These are phyloP conservation scores for Trametopsis cervina DNA, from an alignment of 768 basidiomycete species.

Conservation along the genomic window DNA sequence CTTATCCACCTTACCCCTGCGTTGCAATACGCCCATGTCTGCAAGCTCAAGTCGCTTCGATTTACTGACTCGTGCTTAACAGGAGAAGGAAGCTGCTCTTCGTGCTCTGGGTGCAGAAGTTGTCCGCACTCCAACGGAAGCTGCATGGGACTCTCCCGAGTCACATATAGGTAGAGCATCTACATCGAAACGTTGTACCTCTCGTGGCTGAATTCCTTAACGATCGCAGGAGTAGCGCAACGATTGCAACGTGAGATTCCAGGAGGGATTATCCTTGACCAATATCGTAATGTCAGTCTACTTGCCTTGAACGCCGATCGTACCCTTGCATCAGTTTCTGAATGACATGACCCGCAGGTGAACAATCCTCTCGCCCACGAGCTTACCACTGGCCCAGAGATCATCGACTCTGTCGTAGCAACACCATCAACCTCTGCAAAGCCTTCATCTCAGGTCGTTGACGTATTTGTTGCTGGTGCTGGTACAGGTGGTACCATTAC, in stretches of 20 bases:
- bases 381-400: conserved; percentile 84
- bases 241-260: conserved; percentile 74
- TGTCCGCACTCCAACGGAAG: conserved; percentile 87
- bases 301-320: neutral
- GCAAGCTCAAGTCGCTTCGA: neutral
- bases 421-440: conserved; percentile 51
- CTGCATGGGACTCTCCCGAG: conserved; percentile 82
- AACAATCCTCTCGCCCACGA: conserved; percentile 94
- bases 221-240: conserved; percentile 79
- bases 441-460: conserved; percentile 69
- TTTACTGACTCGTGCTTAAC: too few species aligned
- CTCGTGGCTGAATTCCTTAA: conserved; percentile 86
- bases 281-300: conserved; percentile 73
- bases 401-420: conserved; percentile 67
- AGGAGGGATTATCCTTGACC: conserved; percentile 84
- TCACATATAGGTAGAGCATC: conserved; percentile 82
- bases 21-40: neutral
- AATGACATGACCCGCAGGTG: conserved; percentile 36
- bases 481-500: conserved; percentile 96
- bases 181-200: conserved; percentile 24
- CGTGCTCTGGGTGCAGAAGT: conserved; percentile 93
- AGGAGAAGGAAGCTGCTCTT: conserved; percentile 92
- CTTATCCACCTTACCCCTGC: neutral
- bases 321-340: neutral
- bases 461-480: conserved; percentile 78